These are phyloP conservation scores for Coprinopsis strossmayeri DNA, from an alignment of 768 basidiomycete genomes.

Conservation along the genomic window DNA sequence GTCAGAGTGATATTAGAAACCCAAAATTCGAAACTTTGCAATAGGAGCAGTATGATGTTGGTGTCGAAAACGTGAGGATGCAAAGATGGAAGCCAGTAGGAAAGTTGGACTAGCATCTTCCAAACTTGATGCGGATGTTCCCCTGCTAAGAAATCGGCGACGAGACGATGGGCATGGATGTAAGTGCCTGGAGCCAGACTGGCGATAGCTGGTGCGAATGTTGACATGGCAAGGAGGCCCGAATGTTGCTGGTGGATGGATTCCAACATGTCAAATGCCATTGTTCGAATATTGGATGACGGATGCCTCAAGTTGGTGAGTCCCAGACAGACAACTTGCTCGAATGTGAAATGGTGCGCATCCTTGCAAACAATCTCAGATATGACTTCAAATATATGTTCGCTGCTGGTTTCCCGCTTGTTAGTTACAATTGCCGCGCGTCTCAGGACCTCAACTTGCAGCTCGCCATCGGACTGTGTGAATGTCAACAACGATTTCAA, in stretches of 20 bases:
- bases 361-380: conserved; percentile 60
- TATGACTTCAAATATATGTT: conserved; percentile 73
- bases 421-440: conserved; percentile 61
- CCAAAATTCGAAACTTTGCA: conserved; percentile 84
- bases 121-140: conserved; percentile 64
- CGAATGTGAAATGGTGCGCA: conserved; percentile 59
- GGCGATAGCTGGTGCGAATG: conserved; percentile 66
- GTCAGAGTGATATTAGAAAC: conserved; percentile 68
- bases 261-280: conserved; percentile 74
- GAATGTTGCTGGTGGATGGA: conserved; percentile 60
- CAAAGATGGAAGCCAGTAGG: conserved; percentile 65
- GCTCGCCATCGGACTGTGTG: conserved; percentile 43
- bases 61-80: conserved; percentile 41
- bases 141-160: conserved; percentile 73
- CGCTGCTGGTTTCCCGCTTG: conserved; percentile 47
- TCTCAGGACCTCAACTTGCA: conserved; percentile 60
- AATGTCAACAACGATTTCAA: conserved; percentile 61
- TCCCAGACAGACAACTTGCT: conserved; percentile 70
- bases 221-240: conserved; percentile 63
- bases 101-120: conserved; percentile 62
- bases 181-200: conserved; percentile 74
- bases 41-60: conserved; percentile 46
- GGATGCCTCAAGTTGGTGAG: conserved; percentile 82
- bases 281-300: conserved; percentile 53
- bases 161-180: conserved; percentile 69